Evolutionary conservation across 805 yeast genomes (phyloP), one percentile per base, ranked within the genome.

Genomic region (Saturnispora zaruensis): DNA sequence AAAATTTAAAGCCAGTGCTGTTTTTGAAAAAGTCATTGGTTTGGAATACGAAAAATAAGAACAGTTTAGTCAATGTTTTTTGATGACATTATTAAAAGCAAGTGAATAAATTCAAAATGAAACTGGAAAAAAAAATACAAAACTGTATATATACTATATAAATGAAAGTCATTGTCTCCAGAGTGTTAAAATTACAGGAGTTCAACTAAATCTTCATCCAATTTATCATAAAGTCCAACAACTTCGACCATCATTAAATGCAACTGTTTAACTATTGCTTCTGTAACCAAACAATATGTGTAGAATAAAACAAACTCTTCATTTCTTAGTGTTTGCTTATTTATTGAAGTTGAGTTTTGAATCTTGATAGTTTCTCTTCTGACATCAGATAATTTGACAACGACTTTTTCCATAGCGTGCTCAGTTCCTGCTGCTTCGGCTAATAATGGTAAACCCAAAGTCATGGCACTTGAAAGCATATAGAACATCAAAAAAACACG

Each of bases 241-340:
- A 86, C 72, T 20, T 74, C 64, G 1, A 64, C 68, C 43, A 82
- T 73, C 33, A 87, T 75, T 41, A 67, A 73, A 52, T 81, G 79
- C 55, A 87, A 66, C 59, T 84, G 88, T 40, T 77, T 76, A 4
- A 83, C 74, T 41, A 87, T 78, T 2, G 82, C 77, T 37, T 82
- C 70, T 0, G 90, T 80, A 21, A 84, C 90, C 62, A 87, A 70
- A 44, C 82, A 75, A 63, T 86, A 87, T 0, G 90, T 78, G 60
- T 86, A 87, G 45, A 87, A 72, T 57, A 87, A 66, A 20, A 87
- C 87, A 61, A 84, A 87, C 57, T 87, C 95, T 53, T 83, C 85
- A 58, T 84, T 83, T 9, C 75, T 68, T 40, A 80, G 61, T 9
- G 28, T 41, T 25, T 52, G 50, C 18, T 66, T 64, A 34, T 58